phyloP scores from a whole-genome alignment of 768 basidiomycete species.

The Trametes gibbosa region DNA sequence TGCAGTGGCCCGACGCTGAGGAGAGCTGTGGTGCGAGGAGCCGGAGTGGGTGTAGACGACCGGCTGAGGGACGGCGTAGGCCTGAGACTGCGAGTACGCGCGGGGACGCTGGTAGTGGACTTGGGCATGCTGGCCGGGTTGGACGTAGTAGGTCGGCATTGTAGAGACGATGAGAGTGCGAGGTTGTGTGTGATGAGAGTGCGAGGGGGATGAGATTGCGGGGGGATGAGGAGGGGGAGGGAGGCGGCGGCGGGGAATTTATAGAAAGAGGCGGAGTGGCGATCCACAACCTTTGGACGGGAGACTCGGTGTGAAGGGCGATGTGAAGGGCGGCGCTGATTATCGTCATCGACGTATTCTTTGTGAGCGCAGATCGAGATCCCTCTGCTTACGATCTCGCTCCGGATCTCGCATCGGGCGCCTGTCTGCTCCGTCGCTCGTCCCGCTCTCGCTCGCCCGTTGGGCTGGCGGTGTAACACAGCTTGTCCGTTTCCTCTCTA shows the following conservation, averaged over 20 bases:
- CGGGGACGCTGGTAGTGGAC: conserved; percentile 22
- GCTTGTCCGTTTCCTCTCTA: neutral
- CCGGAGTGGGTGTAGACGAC: conserved; percentile 21
- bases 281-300: conserved; percentile 12
- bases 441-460: neutral
- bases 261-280: neutral
- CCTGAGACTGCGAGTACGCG: conserved; percentile 21
- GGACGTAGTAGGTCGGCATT: conserved; percentile 30
- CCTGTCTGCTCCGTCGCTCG: neutral
- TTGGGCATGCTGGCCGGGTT: conserved; percentile 19
- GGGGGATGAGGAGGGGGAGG: neutral
- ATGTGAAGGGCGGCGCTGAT: neutral
- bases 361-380: neutral
- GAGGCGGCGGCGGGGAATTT: neutral
- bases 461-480: neutral
- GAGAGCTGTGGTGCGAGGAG: conserved; percentile 9
- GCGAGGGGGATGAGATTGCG: neutral
- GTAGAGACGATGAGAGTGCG: neutral
- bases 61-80: conserved; percentile 23
- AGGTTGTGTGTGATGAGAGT: neutral
- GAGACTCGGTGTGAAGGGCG: conserved; percentile 2
- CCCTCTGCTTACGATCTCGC: neutral
- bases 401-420: conserved; percentile 3
- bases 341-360: conserved; percentile 13
- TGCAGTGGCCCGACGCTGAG: conserved; percentile 5